Percentiles rank a stretch among this genome's conserved stretches.
Evolutionary conservation across 768 basidiomycete species (phyloP).

Genomic region (Leccinum olivaceopallidum): DNA sequence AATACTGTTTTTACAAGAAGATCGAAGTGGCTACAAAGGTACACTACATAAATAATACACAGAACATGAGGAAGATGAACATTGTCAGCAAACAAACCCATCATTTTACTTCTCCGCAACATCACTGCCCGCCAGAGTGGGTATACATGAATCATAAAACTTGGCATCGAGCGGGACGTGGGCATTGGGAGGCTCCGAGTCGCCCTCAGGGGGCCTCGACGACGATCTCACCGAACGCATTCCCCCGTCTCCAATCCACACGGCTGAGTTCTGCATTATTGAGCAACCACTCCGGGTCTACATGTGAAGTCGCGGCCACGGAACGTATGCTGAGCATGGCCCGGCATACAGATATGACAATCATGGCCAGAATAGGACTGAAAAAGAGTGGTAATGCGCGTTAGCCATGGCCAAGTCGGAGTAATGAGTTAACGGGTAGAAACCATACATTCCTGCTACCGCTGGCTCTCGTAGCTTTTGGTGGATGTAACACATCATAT

Average conservation of each 20-base stretch:
- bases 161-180: not conserved
- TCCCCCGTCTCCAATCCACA: not conserved
- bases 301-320: not conserved
- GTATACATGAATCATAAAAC: too few species aligned
- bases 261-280: not conserved
- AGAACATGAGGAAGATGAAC: not conserved
- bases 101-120: too few species aligned
- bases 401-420: not conserved
- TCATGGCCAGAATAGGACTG: not conserved
- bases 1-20: not conserved
- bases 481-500: not conserved
- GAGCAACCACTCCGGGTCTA: not conserved
- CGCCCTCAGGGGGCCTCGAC: not conserved
- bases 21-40: not conserved
- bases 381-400: not conserved
- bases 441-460: not conserved
- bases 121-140: too few species aligned
- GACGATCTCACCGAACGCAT: not conserved
- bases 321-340: not conserved
- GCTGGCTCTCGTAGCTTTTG: not conserved
- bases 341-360: not conserved
- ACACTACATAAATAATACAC: not conserved
- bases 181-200: not conserved
- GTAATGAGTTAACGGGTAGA: not conserved
- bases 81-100: not conserved